phyloP scores from a whole-genome alignment of 1,284 basidiomycete species.

The Rhodotorula sp. region DNA sequence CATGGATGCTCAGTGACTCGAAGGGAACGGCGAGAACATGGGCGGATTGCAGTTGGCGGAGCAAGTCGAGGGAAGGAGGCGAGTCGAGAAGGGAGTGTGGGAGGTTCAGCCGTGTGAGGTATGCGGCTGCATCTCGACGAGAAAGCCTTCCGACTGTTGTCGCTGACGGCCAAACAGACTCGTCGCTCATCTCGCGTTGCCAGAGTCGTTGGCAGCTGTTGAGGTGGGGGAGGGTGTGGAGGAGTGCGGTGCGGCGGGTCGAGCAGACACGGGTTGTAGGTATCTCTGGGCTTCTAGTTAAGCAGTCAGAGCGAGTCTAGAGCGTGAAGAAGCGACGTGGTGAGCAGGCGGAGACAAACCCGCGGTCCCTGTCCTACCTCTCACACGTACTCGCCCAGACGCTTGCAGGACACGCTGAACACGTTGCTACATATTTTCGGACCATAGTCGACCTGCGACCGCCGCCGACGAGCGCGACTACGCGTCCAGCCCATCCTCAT shows the following conservation, averaged over 20 bases:
- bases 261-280: not conserved
- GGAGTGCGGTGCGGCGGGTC: not conserved
- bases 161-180: slow-evolving; percentile 4
- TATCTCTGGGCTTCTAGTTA: not conserved
- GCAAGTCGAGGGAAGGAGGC: slow-evolving; percentile 26
- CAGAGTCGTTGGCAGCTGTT: not conserved
- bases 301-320: too few species aligned
- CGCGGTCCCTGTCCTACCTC: not conserved
- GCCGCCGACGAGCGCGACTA: too few species aligned
- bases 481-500: not conserved
- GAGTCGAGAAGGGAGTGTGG: slow-evolving; percentile 7
- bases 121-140: slow-evolving; percentile 9
- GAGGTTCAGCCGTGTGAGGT: slow-evolving; percentile 25
- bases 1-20: slow-evolving; percentile 27
- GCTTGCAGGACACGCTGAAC: not conserved
- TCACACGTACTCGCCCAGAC: not conserved
- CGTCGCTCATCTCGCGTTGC: not conserved
- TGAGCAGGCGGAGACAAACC: not conserved
- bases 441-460: not conserved
- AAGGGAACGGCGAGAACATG: slow-evolving; percentile 30
- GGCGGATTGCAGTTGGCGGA: slow-evolving; percentile 17
- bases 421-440: not conserved
- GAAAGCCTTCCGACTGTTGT: slow-evolving; percentile 2
- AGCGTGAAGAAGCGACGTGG: too few species aligned
- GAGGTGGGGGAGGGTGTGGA: too few species aligned